Conservation (phyloP, 139 green algal genomes). For the Picochlorum sp. region DNA sequence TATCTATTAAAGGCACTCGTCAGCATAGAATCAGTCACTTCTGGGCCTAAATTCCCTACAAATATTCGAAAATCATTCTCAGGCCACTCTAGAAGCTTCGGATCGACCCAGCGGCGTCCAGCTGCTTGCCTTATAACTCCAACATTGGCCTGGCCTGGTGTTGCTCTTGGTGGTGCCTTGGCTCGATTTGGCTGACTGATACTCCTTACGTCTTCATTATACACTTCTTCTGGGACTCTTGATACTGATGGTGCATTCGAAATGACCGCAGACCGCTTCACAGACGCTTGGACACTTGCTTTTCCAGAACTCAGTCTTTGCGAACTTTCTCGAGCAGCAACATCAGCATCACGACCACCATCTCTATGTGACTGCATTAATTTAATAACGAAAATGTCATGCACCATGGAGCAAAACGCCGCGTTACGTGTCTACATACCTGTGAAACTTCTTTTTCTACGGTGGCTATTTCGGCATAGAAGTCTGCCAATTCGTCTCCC, state of each 20-base stretch:
- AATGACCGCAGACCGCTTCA: neutral
- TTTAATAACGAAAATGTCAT: no score
- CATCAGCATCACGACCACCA: no score
- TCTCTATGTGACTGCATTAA: no score
- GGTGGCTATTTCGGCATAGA: constrained; percentile 25
- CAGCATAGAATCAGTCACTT: constrained; percentile 84
- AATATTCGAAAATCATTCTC: constrained; percentile 95
- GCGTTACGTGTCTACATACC: neutral
- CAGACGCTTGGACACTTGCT: neutral
- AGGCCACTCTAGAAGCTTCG: constrained; percentile 75
- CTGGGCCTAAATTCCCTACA: constrained; percentile 91
- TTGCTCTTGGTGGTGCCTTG: neutral
- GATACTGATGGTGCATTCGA: neutral
- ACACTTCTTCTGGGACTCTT: neutral
- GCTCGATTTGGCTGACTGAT: neutral
- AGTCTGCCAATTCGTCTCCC: constrained; percentile 24
- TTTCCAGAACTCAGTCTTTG: neutral
- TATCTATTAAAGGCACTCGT: constrained; percentile 76
- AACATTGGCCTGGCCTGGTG: constrained; percentile 13
- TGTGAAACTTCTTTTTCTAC: constrained; percentile 8
- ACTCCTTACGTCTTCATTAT: neutral
- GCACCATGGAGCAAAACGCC: no score
- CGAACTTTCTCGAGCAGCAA: no score
- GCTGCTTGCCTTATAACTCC: constrained; percentile 41
- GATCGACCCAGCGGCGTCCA: constrained; percentile 64